Percentiles rank a stretch among this genome's conserved stretches.
Conservation (phyloP, 768 basidiomycete species). For the Kwoniella mangroviensis region DNA sequence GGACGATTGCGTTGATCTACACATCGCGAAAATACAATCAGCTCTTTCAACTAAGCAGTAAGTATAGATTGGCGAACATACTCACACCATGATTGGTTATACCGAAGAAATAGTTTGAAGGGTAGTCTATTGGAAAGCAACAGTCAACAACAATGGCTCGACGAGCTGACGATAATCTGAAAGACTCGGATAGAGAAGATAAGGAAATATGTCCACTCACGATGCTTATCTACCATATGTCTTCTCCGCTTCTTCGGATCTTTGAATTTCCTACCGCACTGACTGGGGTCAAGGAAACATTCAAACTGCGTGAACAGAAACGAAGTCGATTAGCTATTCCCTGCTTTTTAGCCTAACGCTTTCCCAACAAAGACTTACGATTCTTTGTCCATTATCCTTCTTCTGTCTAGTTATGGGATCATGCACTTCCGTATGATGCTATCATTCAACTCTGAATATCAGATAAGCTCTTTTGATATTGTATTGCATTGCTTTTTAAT, state of each 20-base stretch:
- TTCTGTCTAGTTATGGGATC: slow-evolving; percentile 79
- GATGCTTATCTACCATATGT: slow-evolving; percentile 79
- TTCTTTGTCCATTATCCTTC: slow-evolving; percentile 81
- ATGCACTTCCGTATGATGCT: slow-evolving; percentile 70
- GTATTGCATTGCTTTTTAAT: neutral
- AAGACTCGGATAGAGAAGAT: neutral
- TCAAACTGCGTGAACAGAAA: slow-evolving; percentile 65
- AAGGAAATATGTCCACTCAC: slow-evolving; percentile 27
- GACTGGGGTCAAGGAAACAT: slow-evolving; percentile 69
- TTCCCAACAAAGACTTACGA: slow-evolving; percentile 63
- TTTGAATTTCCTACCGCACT: slow-evolving; percentile 63
- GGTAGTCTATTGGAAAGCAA: slow-evolving; percentile 62
- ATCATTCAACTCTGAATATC: slow-evolving; percentile 47
- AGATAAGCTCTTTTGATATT: slow-evolving; percentile 1
- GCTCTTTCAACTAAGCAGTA: neutral
- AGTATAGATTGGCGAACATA: neutral
- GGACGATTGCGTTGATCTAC: slow-evolving; percentile 44
- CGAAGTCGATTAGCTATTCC: neutral
- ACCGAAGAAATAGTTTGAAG: slow-evolving; percentile 87
- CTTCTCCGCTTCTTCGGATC: slow-evolving; percentile 77
- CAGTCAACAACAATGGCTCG: too few species aligned
- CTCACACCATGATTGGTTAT: slow-evolving; percentile 80
- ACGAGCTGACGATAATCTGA: neutral
- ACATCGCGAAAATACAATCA: neutral
- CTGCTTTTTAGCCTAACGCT: slow-evolving; percentile 8